phyloP scores from a whole-genome alignment of 306 rosid species.

The Fagus sylvatica region DNA sequence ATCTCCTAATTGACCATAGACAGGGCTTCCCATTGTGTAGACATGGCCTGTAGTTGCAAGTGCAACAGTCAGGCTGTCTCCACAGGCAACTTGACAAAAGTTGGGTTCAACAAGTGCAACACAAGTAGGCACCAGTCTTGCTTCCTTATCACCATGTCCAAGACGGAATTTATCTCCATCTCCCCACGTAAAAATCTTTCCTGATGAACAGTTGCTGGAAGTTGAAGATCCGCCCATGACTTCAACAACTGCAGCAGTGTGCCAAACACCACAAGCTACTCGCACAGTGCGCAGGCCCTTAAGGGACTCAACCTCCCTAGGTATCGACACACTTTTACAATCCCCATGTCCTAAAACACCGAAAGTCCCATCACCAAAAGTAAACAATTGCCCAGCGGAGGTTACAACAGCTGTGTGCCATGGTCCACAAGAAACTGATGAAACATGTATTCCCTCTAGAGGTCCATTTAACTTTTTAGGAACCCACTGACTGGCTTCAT shows the following conservation, averaged over 20 bases:
- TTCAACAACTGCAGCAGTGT: constrained; percentile 98
- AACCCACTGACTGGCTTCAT: constrained; percentile 97
- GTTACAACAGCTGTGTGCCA: constrained; percentile 99
- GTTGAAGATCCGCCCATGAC: constrained; percentile 92
- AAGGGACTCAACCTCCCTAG: constrained; percentile 95
- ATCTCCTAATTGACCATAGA: constrained; percentile 93
- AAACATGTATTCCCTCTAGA: constrained; percentile 91
- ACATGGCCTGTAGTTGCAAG: constrained; percentile 88
- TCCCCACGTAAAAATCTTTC: constrained; percentile 98
- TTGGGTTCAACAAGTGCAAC: constrained; percentile 95
- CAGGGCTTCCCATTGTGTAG: constrained; percentile 95
- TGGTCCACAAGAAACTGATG: constrained; percentile 95
- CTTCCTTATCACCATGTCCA: constrained; percentile 98
- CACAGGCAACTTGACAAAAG: constrained; percentile 94
- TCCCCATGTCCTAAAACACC: constrained; percentile 98
- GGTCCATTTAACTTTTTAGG: constrained; percentile 95
- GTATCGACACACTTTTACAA: constrained; percentile 68
- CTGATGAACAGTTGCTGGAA: constrained; percentile 92
- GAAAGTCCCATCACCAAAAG: constrained; percentile 97
- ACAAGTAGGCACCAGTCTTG: constrained; percentile 96
- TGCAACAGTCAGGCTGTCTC: constrained; percentile 94
- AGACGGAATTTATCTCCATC: constrained; percentile 98
- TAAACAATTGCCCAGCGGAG: constrained; percentile 94
- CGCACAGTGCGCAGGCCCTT: constrained; percentile 95
- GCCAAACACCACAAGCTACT: constrained; percentile 99